Base-by-base conservation (phyloP, 129 eudicot genomes). In the Escallonia herrerae region DNA sequence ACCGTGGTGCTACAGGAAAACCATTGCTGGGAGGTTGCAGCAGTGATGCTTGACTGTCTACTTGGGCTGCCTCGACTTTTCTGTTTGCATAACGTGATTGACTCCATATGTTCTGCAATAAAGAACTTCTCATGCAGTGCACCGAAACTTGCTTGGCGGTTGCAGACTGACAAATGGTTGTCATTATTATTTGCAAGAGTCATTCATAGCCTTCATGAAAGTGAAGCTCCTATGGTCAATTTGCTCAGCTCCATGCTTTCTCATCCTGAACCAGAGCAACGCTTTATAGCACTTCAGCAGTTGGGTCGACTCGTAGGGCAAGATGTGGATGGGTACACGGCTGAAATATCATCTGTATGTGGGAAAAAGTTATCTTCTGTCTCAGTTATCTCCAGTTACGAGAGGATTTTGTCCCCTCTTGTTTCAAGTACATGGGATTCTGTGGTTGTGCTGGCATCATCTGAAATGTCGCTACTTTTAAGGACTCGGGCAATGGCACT, bases 251-350 rank as follows among this genome's bases (percentile, higher is more conserved):
- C 82, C 63, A 72, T 91, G 83, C 80, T 91, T 75, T 73, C 82
- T 57, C 96, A 88, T 80, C 74, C 81, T 7, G 98, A 91, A 72
- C 98, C 98, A 62, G 98, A 91, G 68, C 98, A 85, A 43, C 88
- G 95, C n/a, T 88, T 72, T 71, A 74, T 84, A 57, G 95, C 95
- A 10, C 76, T 91, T 14, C 79, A 85, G 73, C 98, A 88, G 64
- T 77, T 91, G 78, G 89, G 87, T 56, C 73, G 75, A 64, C 84
- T 88, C 44, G 74, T 88, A 48, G 81, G 89, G 58, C 82, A 69
- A 55, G 84, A 87, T 70, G 68, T 76, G 51, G 79, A 83, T 64
- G 80, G 87, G 83, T 50, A 40, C 51, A 43, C 56, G 46, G 39
- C 49, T 69, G 33, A 22, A 43, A 60, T 65, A 13, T 58, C 79